These are phyloP conservation scores for Wickerhamiella allomyrinae DNA, from an alignment of 805 yeast species.

Conservation along the genomic window DNA sequence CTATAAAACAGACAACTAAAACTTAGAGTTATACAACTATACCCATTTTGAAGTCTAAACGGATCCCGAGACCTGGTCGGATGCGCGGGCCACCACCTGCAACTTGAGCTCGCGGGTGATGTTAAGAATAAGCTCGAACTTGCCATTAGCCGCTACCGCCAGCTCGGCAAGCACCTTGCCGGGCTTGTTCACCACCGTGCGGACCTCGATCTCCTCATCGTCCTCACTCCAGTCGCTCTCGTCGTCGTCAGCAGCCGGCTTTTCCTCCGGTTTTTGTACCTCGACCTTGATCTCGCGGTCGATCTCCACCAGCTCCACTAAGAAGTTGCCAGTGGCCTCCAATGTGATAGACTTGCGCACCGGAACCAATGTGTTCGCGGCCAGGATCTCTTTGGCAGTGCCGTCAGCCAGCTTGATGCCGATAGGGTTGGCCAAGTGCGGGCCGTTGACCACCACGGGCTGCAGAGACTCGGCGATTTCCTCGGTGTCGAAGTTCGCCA, in stretches of 20 bases:
- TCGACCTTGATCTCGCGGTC: constrained; percentile 78
- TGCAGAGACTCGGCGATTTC: constrained; percentile 75
- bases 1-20: too few relatives aligned
- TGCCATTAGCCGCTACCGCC: constrained; percentile 54
- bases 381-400: constrained; percentile 53
- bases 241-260: constrained; percentile 40
- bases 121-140: constrained; percentile 51
- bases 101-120: constrained; percentile 51
- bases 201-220: constrained; percentile 81
- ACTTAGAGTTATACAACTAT: too few relatives aligned
- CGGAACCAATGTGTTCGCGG: constrained; percentile 81
- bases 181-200: constrained; percentile 58
- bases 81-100: constrained; percentile 39
- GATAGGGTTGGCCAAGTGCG: constrained; percentile 65
- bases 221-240: constrained; percentile 36
- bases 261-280: constrained; percentile 63
- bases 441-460: constrained; percentile 76
- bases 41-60: too few relatives aligned
- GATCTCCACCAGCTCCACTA: constrained; percentile 44
- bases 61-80: constrained; percentile 17
- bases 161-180: constrained; percentile 67
- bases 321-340: constrained; percentile 44
- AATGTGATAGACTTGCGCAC: constrained; percentile 62
- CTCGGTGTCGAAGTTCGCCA: constrained; percentile 66
- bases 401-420: constrained; percentile 71